Evolutionary conservation across 768 basidiomycete genomes (phyloP).

Genomic region (Agaricus subrufescens): DNA sequence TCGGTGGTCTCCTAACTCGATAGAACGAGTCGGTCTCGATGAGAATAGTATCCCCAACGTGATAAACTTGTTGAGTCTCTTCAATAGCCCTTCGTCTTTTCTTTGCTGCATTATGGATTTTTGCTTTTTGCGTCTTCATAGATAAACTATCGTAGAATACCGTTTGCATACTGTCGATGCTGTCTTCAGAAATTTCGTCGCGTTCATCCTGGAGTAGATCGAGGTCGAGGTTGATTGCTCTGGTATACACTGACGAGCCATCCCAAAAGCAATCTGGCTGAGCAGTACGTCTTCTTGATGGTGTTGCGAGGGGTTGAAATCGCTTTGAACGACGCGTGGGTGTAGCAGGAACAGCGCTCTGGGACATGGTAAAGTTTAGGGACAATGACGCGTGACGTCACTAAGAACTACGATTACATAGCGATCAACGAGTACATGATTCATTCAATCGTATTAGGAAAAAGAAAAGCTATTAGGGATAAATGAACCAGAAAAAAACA

Average conservation of each 20-base stretch:
- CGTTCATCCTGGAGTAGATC: conserved; percentile 20
- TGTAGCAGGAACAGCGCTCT: conserved; percentile 17
- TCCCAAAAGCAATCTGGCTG: conserved; percentile 20
- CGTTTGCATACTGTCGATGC: conserved; percentile 22
- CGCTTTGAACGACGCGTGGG: conserved; percentile 27
- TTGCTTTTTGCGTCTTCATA: conserved; percentile 24
- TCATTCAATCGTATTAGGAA: background rate
- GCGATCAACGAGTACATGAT: background rate
- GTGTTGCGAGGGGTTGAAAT: conserved; percentile 24
- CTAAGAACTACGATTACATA: background rate
- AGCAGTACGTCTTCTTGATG: conserved; percentile 14
- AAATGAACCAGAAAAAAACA: background rate
- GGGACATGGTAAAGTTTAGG: conserved; percentile 5
- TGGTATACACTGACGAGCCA: conserved; percentile 19
- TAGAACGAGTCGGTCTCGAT: conserved; percentile 45
- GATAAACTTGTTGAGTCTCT: conserved; percentile 26
- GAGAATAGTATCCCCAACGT: conserved; percentile 64
- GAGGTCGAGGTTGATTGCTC: conserved; percentile 17
- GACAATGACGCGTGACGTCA: background rate
- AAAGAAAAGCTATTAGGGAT: background rate
- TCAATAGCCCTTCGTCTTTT: conserved; percentile 6
- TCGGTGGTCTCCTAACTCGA: conserved; percentile 40
- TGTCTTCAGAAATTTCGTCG: conserved; percentile 10
- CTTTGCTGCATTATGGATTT: conserved; percentile 21
- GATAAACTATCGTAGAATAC: conserved; percentile 29